Percentiles rank a stretch among this genome's conserved stretches.
phyloP scores from a whole-genome alignment of 768 basidiomycete species.

The Lentinula guzmanii region DNA sequence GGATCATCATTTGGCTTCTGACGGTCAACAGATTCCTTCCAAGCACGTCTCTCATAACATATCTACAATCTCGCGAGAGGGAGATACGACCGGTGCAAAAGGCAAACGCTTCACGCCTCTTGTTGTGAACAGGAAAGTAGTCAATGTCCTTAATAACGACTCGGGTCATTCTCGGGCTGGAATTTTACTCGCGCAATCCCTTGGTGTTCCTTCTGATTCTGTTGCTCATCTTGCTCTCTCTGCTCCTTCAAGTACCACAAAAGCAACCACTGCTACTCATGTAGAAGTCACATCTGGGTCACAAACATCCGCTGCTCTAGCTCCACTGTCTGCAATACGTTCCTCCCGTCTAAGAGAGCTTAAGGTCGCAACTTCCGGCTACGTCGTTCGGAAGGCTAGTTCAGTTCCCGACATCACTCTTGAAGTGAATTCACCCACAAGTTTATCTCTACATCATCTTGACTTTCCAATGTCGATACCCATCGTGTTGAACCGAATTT shows the following conservation, averaged over 20 bases:
- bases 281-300: background rate
- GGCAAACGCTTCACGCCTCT: conserved; percentile 26
- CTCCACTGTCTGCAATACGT: background rate
- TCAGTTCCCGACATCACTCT: conserved; percentile 1
- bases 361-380: conserved; percentile 9
- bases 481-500: conserved; percentile 30
- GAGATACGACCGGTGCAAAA: background rate
- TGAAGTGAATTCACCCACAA: conserved; percentile 3
- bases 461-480: conserved; percentile 25
- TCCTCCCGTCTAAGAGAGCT: background rate
- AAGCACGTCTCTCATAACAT: background rate
- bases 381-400: conserved; percentile 7
- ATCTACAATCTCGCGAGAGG: background rate
- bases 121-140: conserved; percentile 12
- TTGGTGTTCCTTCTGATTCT: background rate
- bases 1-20: too few relatives aligned
- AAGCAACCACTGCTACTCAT: background rate
- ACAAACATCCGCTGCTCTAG: background rate
- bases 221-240: background rate
- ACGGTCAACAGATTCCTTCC: too few relatives aligned
- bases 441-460: conserved; percentile 17
- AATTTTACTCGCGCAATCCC: background rate
- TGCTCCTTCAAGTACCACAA: background rate
- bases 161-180: conserved; percentile 5
- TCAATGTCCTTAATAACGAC: background rate